Percentiles rank a stretch among this genome's conserved stretches.
These are phyloP conservation scores for Chrysanthemum lavandulifolium DNA, from an alignment of 129 eudicot genomes.

Conservation along the genomic window DNA sequence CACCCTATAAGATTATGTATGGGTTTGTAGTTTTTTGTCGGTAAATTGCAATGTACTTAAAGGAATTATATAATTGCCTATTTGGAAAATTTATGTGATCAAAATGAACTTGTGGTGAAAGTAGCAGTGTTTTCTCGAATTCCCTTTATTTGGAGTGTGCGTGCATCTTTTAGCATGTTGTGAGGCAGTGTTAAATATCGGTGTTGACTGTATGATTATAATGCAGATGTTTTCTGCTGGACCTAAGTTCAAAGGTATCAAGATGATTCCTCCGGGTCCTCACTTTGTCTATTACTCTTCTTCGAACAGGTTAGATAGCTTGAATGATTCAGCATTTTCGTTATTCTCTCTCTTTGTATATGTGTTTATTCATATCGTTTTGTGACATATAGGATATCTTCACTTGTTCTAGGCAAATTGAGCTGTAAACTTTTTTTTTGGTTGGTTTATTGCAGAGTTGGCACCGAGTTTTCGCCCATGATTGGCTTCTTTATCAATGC, in stretches of 20 bases:
- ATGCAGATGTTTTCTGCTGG: slow-evolving; percentile 82
- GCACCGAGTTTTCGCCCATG: slow-evolving; percentile 77
- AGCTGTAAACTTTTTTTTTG: neutral
- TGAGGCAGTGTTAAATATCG: neutral
- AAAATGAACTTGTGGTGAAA: neutral
- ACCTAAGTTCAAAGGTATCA: slow-evolving; percentile 79
- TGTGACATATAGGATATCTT: neutral
- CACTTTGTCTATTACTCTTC: slow-evolving; percentile 82
- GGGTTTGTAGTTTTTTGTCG: neutral
- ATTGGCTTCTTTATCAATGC: slow-evolving; percentile 70
- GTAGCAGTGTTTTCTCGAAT: neutral
- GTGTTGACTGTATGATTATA: slow-evolving; percentile 8
- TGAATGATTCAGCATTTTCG: neutral
- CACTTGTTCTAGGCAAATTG: neutral
- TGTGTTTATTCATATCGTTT: neutral
- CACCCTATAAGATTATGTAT: neutral
- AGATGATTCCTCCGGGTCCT: slow-evolving; percentile 98
- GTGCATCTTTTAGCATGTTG: neutral
- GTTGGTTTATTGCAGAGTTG: slow-evolving; percentile 56
- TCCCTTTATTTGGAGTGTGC: neutral
- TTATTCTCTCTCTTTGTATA: neutral
- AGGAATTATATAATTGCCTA: no score
- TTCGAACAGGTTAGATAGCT: slow-evolving; percentile 57
- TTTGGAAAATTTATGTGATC: neutral
- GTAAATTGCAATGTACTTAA: neutral